Conservation (phyloP, 768 basidiomycete genomes). For the Xerocomus brunneocitrinus region DNA sequence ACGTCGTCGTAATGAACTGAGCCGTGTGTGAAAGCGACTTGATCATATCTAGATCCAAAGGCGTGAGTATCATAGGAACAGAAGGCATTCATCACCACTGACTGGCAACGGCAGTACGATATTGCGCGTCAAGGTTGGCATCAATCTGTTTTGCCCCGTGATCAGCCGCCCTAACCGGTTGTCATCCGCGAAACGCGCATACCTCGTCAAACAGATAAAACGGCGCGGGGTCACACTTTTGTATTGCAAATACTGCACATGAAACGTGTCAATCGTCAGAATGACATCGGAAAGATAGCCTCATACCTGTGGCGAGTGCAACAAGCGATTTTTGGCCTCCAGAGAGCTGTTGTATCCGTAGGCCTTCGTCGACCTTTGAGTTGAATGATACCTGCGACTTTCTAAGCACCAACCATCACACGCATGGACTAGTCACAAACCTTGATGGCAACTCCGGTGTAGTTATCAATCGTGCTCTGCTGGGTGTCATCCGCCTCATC, state of each 20-base stretch:
- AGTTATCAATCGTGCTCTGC: conserved; percentile 81
- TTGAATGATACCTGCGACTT: conserved; percentile 87
- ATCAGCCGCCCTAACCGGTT: neutral
- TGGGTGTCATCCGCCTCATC: conserved; percentile 73
- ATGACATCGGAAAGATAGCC: neutral
- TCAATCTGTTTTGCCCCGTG: conserved; percentile 60
- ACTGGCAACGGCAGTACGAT: conserved; percentile 95
- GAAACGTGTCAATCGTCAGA: conserved; percentile 1
- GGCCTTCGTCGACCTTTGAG: conserved; percentile 94
- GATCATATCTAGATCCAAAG: conserved; percentile 59
- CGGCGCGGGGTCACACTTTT: conserved; percentile 98
- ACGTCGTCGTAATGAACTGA: conserved; percentile 98
- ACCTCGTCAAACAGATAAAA: conserved; percentile 99
- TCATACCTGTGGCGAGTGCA: conserved; percentile 82
- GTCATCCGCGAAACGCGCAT: neutral
- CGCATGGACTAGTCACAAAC: conserved; percentile 33
- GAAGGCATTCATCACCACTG: conserved; percentile 24
- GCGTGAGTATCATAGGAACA: conserved; percentile 35
- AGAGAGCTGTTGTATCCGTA: conserved; percentile 93
- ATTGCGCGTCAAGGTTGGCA: conserved; percentile 96
- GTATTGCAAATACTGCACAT: conserved; percentile 88
- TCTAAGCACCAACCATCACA: neutral
- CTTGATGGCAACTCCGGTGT: conserved; percentile 96
- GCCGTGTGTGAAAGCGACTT: conserved; percentile 81
- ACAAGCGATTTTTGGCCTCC: conserved; percentile 98